Conservation (phyloP, 108 stramenopile genomes). For the Phaeodactylum tricornutum region DNA sequence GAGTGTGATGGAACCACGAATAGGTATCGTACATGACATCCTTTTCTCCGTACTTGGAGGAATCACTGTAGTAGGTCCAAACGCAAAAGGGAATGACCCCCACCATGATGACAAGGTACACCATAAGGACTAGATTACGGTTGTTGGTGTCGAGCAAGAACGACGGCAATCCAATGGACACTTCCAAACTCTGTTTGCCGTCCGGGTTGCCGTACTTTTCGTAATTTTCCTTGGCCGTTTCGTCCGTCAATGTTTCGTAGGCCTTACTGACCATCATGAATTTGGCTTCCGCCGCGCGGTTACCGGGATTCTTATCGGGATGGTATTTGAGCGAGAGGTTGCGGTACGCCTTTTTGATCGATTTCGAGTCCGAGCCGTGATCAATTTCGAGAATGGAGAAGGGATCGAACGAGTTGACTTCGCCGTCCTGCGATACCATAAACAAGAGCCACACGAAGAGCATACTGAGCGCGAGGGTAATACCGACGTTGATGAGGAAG, state of each 20-base stretch:
- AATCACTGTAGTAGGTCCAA: constrained; percentile 90
- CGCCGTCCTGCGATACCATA: constrained; percentile 62
- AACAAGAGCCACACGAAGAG: constrained; percentile 56
- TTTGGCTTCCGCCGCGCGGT: constrained; percentile 81
- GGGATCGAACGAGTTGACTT: constrained; percentile 92
- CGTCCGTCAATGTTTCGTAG: constrained; percentile 91
- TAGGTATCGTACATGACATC: constrained; percentile 98
- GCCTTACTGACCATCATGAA: constrained; percentile 97
- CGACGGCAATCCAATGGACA: constrained; percentile 92
- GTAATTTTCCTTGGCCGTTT: constrained; percentile 79
- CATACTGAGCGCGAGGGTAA: constrained; percentile 49
- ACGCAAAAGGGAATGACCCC: constrained; percentile 89
- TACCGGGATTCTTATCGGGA: constrained; percentile 91
- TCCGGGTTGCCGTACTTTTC: constrained; percentile 98
- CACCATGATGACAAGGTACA: constrained; percentile 95
- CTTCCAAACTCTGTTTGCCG: constrained; percentile 95
- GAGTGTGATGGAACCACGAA: constrained; percentile 84
- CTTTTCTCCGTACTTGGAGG: constrained; percentile 93
- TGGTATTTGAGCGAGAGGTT: constrained; percentile 80
- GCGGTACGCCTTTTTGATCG: constrained; percentile 87
- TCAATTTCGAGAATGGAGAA: constrained; percentile 82
- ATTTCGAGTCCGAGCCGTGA: constrained; percentile 56
- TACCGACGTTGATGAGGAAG: constrained; percentile 58
- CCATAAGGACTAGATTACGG: constrained; percentile 85
- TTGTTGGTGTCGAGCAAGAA: constrained; percentile 86